A percentile compares a stretch with the other conserved stretches of the same genome.
These are phyloP conservation scores for Begonia masoniana DNA, from an alignment of 306 rosid species.

Conservation along the genomic window DNA sequence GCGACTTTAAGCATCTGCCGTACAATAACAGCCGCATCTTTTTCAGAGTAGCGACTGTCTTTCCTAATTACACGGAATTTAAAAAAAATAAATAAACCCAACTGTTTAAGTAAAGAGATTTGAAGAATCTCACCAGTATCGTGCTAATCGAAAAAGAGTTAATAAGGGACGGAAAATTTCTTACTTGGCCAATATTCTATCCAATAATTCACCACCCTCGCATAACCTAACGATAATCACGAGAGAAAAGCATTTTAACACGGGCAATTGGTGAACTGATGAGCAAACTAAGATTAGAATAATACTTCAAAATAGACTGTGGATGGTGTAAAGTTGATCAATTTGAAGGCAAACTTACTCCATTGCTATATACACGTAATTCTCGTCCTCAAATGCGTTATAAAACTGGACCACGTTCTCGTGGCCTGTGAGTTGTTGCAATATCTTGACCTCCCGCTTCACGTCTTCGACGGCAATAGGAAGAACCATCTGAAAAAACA, in stretches of 20 bases:
- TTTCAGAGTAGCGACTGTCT: constrained; percentile 91
- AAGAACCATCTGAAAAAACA: constrained; percentile 79
- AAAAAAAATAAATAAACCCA: background rate
- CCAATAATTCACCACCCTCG: constrained; percentile 94
- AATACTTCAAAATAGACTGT: too few relatives aligned
- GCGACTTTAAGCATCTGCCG: constrained; percentile 99
- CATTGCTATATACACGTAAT: constrained; percentile 94
- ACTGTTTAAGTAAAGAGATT: background rate
- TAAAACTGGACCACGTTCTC: constrained; percentile 88
- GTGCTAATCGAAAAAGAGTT: background rate
- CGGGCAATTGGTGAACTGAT: too few relatives aligned
- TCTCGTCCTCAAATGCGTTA: constrained; percentile 83
- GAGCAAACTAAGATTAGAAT: too few relatives aligned
- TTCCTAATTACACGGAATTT: constrained; percentile 41
- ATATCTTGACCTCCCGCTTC: constrained; percentile 86
- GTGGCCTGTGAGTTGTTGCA: constrained; percentile 83
- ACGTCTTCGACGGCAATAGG: constrained; percentile 98
- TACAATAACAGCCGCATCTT: constrained; percentile 91
- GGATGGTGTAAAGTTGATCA: constrained; percentile 2
- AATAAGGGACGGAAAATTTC: constrained; percentile 19
- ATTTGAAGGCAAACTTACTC: constrained; percentile 49
- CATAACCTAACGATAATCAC: constrained; percentile 51
- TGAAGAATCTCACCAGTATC: constrained; percentile 3
- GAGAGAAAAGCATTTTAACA: too few relatives aligned
- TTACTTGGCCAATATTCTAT: constrained; percentile 92